These are phyloP conservation scores for Saccharomycopsis amapae DNA, from an alignment of 805 yeast genomes.

Conservation along the genomic window DNA sequence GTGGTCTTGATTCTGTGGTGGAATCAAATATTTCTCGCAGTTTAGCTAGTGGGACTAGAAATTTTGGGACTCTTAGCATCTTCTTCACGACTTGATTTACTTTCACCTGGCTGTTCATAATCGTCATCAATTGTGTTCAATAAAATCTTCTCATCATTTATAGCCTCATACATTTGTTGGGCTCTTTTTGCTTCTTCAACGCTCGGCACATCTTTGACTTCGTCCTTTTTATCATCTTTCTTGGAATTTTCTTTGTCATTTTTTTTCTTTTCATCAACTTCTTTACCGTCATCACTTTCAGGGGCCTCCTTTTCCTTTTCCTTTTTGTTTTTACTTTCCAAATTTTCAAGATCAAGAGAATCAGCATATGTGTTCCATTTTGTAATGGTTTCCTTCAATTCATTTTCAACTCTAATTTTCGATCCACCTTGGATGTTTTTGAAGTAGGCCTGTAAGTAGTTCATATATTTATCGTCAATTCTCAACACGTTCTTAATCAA, in stretches of 20 bases:
- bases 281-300: slow-evolving; percentile 16
- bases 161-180: slow-evolving; percentile 28
- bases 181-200: slow-evolving; percentile 36
- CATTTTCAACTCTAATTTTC: slow-evolving; percentile 45
- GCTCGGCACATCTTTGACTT: slow-evolving; percentile 26
- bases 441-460: slow-evolving; percentile 44
- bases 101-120: slow-evolving; percentile 20
- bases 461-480: slow-evolving; percentile 48
- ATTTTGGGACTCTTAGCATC: too few species aligned
- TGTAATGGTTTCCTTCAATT: slow-evolving; percentile 39
- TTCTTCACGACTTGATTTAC: too few species aligned
- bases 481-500: slow-evolving; percentile 51
- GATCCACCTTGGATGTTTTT: slow-evolving; percentile 67
- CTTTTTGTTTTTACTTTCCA: slow-evolving; percentile 22
- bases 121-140: slow-evolving; percentile 25
- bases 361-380: slow-evolving; percentile 45
- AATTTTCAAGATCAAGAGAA: slow-evolving; percentile 15
- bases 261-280: slow-evolving; percentile 18
- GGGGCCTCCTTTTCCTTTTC: slow-evolving; percentile 24
- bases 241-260: slow-evolving; percentile 17
- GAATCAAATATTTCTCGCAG: too few species aligned
- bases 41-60: too few species aligned
- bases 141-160: slow-evolving; percentile 32
- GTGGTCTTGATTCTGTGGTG: too few species aligned
- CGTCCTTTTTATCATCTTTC: slow-evolving; percentile 16